Conservation (phyloP, 2,329 filamentous ascomycete species). For the Alternaria rosae region DNA sequence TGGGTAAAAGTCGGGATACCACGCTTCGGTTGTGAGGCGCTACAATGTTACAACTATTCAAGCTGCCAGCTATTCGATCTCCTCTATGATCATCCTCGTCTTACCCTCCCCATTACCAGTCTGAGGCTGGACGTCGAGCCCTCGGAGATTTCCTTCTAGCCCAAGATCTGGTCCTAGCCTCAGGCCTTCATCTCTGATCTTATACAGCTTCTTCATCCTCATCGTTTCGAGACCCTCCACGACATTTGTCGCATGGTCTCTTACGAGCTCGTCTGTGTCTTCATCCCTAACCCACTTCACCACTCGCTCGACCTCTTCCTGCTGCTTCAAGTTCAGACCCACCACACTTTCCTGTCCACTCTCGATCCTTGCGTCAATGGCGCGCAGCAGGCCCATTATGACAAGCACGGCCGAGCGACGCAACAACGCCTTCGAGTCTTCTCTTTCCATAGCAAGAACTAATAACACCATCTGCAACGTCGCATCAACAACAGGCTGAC, state of each 20-base stretch:
- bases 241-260: constrained; percentile 71
- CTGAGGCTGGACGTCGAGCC: constrained; percentile 53
- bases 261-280: constrained; percentile 73
- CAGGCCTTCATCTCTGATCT: constrained; percentile 38
- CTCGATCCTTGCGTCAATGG: constrained; percentile 62
- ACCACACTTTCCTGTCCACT: constrained; percentile 52
- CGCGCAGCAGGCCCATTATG: constrained; percentile 67
- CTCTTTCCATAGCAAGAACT: constrained; percentile 68
- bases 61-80: constrained; percentile 61
- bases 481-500: constrained; percentile 49
- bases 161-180: constrained; percentile 34
- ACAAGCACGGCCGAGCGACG: constrained; percentile 71
- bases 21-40: constrained; percentile 8
- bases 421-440: constrained; percentile 68
- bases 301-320: constrained; percentile 68
- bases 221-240: constrained; percentile 71
- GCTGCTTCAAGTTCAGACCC: constrained; percentile 63
- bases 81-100: constrained; percentile 60
- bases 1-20: constrained; percentile 13
- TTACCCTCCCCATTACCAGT: neutral
- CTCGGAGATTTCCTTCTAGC: constrained; percentile 53
- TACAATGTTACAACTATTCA: constrained; percentile 5
- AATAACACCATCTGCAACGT: constrained; percentile 70
- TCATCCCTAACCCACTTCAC: constrained; percentile 69
- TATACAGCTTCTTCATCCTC: constrained; percentile 62